Conservation (phyloP, 2,329 filamentous ascomycete genomes). For the Fusarium stilboides region DNA sequence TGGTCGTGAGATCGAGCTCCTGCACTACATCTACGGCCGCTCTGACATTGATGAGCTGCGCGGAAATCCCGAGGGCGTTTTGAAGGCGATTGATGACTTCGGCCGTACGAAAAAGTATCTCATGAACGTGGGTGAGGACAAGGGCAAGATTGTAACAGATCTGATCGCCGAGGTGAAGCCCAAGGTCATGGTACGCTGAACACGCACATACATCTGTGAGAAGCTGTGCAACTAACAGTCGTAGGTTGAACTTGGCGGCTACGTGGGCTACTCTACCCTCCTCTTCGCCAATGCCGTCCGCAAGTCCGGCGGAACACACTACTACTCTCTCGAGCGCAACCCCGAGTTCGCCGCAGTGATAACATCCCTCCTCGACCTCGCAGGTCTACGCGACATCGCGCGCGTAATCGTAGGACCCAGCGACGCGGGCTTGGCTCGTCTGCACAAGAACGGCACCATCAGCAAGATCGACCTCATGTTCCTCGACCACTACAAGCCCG, state of each 20-base stretch:
- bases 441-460: constrained; percentile 69
- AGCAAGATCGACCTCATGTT: constrained; percentile 80
- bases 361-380: constrained; percentile 77
- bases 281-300: constrained; percentile 79
- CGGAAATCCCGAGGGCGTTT: constrained; percentile 74
- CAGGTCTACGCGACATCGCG: constrained; percentile 79
- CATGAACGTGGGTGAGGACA: constrained; percentile 85
- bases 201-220: background rate
- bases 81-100: constrained; percentile 80
- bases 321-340: constrained; percentile 81
- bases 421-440: constrained; percentile 73
- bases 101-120: constrained; percentile 74
- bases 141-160: constrained; percentile 79
- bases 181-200: constrained; percentile 68
- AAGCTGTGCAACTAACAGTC: background rate
- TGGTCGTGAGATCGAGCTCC: constrained; percentile 80
- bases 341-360: constrained; percentile 82
- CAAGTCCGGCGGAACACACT: constrained; percentile 73
- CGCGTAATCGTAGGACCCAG: constrained; percentile 79
- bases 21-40: constrained; percentile 77
- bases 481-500: constrained; percentile 85
- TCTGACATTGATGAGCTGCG: constrained; percentile 74
- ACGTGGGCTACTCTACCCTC: constrained; percentile 86
- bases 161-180: constrained; percentile 78
- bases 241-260: constrained; percentile 81